Percentiles rank a stretch among this genome's conserved stretches.
Conservation (phyloP, 805 yeast genomes). For the Torulaspora microellipsoides region DNA sequence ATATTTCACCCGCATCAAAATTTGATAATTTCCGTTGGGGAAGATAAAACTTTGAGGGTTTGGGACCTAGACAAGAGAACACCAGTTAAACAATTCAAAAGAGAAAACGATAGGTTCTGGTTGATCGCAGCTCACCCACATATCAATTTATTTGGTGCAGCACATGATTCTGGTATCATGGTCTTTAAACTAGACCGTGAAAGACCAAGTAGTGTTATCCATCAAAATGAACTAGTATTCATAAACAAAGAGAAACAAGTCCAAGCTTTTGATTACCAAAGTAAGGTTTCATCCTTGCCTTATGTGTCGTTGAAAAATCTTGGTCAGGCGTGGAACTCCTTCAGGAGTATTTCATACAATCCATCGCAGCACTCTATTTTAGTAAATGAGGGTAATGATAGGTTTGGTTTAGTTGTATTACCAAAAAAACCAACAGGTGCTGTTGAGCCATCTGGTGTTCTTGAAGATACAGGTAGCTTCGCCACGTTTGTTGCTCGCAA, state of each 20-base stretch:
- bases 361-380: slow-evolving; percentile 86
- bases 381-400: slow-evolving; percentile 63
- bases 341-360: slow-evolving; percentile 81
- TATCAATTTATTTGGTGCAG: slow-evolving; percentile 90
- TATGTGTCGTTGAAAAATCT: slow-evolving; percentile 78
- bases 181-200: slow-evolving; percentile 96
- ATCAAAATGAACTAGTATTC: slow-evolving; percentile 69
- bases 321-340: slow-evolving; percentile 81
- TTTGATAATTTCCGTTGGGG: slow-evolving; percentile 86
- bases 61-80: slow-evolving; percentile 96
- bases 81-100: slow-evolving; percentile 87
- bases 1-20: slow-evolving; percentile 93
- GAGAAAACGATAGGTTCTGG: slow-evolving; percentile 96
- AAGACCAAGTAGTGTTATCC: slow-evolving; percentile 70
- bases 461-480: slow-evolving; percentile 75
- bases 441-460: slow-evolving; percentile 79
- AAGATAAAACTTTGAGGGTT: slow-evolving; percentile 91
- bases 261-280: slow-evolving; percentile 67
- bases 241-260: slow-evolving; percentile 83
- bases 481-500: slow-evolving; percentile 94
- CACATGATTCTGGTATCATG: slow-evolving; percentile 97
- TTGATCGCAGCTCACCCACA: slow-evolving; percentile 81
- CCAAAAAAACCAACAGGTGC: slow-evolving; percentile 91
- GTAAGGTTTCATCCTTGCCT: slow-evolving; percentile 65
- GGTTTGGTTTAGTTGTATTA: slow-evolving; percentile 67